Conservation (phyloP, 2,329 filamentous ascomycete genomes). For the Claviceps monticola region DNA sequence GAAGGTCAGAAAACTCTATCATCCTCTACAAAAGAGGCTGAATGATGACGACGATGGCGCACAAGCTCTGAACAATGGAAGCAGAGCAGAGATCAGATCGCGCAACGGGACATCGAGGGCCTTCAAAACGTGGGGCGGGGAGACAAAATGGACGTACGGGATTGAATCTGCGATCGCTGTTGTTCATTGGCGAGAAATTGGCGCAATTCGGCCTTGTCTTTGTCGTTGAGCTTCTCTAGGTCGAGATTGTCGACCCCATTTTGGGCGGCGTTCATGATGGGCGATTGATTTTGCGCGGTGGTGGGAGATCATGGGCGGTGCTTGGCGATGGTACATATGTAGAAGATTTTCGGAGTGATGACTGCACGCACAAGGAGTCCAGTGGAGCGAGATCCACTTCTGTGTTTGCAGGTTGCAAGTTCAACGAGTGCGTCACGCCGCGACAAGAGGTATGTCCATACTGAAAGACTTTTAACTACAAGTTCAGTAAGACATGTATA, state of each 20-base stretch:
- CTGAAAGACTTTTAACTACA: no score
- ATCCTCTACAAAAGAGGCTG: no score
- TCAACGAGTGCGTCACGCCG: no score
- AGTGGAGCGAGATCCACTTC: no score
- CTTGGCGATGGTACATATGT: no score
- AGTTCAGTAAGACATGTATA: no score
- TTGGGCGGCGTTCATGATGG: slow-evolving; percentile 21
- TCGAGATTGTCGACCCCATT: slow-evolving; percentile 40
- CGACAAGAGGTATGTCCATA: no score
- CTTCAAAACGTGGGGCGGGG: neutral
- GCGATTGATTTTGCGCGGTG: neutral
- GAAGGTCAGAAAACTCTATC: neutral
- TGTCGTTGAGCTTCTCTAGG: slow-evolving; percentile 60
- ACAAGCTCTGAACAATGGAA: no score
- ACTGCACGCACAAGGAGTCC: no score
- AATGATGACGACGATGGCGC: no score
- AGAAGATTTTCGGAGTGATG: no score
- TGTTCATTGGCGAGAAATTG: slow-evolving; percentile 74
- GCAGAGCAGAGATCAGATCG: neutral
- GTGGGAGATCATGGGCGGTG: neutral
- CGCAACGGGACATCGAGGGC: neutral
- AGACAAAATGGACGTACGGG: slow-evolving; percentile 27
- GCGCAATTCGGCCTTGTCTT: slow-evolving; percentile 77
- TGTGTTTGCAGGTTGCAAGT: no score
- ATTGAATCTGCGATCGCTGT: slow-evolving; percentile 60